Conservation (phyloP, 495 filamentous ascomycete genomes). For the Lepidopterella palustris region DNA sequence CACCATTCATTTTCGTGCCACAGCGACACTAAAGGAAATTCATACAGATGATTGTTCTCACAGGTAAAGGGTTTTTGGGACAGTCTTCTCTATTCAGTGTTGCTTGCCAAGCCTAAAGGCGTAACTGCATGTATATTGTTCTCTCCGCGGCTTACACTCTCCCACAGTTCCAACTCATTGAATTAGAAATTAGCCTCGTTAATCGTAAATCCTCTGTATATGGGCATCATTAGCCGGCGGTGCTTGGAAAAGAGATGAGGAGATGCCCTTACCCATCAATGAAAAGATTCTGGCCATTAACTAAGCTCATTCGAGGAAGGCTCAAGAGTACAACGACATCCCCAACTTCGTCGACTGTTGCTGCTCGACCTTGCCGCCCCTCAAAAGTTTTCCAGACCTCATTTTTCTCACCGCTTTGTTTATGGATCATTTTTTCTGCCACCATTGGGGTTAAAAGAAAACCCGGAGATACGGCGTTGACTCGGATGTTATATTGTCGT, state of each 20-base stretch:
- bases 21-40: no score
- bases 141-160: no score
- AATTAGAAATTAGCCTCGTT: neutral
- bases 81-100: no score
- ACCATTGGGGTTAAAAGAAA: slow-evolving; percentile 43
- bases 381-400: slow-evolving; percentile 22
- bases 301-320: slow-evolving; percentile 39
- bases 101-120: no score
- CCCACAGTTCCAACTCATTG: no score
- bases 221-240: no score
- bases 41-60: no score
- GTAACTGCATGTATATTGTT: no score
- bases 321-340: slow-evolving; percentile 42
- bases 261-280: slow-evolving; percentile 11
- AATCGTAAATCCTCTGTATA: neutral
- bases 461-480: slow-evolving; percentile 43
- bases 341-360: slow-evolving; percentile 39
- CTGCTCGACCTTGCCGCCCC: slow-evolving; percentile 38
- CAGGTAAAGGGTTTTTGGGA: no score
- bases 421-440: slow-evolving; percentile 30
- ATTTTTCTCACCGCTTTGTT: neutral
- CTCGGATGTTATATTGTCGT: slow-evolving; percentile 37
- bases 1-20: no score
- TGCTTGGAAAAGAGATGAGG: neutral
- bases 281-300: slow-evolving; percentile 25